Base-by-base conservation (phyloP, 495 filamentous ascomycete genomes). In the Penicillium robsamsonii region DNA sequence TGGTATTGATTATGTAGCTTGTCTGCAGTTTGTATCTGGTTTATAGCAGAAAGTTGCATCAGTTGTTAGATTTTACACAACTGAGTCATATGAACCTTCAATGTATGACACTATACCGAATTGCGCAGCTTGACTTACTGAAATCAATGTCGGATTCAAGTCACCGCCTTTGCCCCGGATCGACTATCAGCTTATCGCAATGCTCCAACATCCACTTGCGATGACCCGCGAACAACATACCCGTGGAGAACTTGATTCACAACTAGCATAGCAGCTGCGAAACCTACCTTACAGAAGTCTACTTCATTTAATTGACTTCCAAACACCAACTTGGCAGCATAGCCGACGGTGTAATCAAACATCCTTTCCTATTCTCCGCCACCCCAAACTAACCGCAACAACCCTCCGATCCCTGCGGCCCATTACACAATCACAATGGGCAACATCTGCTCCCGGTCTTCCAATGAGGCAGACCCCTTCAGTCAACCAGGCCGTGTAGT, bases 371-470 rank as follows among this genome's bases (percentile, higher is more conserved):
- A 8, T 11, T 37, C 5, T 40, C 0, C 13, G 5, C 38, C 10
- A n/a, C 12, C 20, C 5, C 10, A 33, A 24, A 18, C 43, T 52
- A 44, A 27, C 51, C 33, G 25, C 43, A 29, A 41, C 44, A 31
- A 37, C 50, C 9, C 43, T 47, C 44, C 25, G n/a, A 54, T 15
- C 27, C 31, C 22, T 24, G 31, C 38, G 29, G 38, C 25, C 44
- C 31, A 45, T 12, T 8, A 13, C 17, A 55, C 37, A 25, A 50
- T 46, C 18, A 79, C 42, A 53, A 91, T 92, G 89, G 89, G 89
- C 41, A 89, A 86, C 65, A 75, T 87, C 66, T 92, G 87, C 74
- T 84, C 87, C 65, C 84, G 86, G 63, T 73, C 79, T 40, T 74
- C 81, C n/a, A 75, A 80, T 57, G 76, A 84, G 48, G 45, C 69